Percentiles rank a stretch among this genome's conserved stretches.
phyloP scores from a whole-genome alignment of 2,329 filamentous ascomycete species.

The Penicillium sp. region DNA sequence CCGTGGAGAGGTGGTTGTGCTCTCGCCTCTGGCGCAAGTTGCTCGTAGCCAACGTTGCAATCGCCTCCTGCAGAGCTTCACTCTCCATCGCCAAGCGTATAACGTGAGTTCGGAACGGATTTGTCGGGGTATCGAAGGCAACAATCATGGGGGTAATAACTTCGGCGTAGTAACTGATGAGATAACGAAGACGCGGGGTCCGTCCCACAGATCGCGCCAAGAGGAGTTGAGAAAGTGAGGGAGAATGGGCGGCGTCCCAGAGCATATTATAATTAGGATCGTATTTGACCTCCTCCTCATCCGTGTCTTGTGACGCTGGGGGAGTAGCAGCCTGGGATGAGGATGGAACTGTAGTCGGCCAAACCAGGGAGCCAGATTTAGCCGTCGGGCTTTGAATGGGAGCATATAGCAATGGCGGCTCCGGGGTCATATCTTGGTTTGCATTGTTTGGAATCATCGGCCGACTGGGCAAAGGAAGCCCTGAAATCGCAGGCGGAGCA shows the following conservation, averaged over 20 bases:
- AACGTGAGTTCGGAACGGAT: conserved; percentile 82
- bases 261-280: conserved; percentile 13
- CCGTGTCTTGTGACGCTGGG: conserved; percentile 12
- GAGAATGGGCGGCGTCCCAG: conserved; percentile 25
- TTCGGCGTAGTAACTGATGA: conserved; percentile 91
- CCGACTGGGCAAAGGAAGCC: conserved; percentile 19
- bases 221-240: conserved; percentile 37
- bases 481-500: conserved; percentile 20
- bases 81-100: conserved; percentile 73
- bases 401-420: conserved; percentile 15
- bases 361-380: conserved; percentile 11
- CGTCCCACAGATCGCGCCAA: conserved; percentile 53
- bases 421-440: conserved; percentile 14
- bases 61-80: conserved; percentile 83
- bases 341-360: conserved; percentile 14
- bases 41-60: conserved; percentile 83
- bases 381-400: conserved; percentile 14
- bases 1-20: conserved; percentile 53
- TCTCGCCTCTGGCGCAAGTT: conserved; percentile 78
- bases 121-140: conserved; percentile 79
- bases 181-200: conserved; percentile 77
- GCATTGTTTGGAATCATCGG: conserved; percentile 10
- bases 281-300: conserved; percentile 20
- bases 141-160: conserved; percentile 90
- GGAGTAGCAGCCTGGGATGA: conserved; percentile 5